Percentiles rank a stretch among this genome's conserved stretches.
Evolutionary conservation across 495 filamentous ascomycete genomes (phyloP).

Genomic region (Bathelium albidoporum): DNA sequence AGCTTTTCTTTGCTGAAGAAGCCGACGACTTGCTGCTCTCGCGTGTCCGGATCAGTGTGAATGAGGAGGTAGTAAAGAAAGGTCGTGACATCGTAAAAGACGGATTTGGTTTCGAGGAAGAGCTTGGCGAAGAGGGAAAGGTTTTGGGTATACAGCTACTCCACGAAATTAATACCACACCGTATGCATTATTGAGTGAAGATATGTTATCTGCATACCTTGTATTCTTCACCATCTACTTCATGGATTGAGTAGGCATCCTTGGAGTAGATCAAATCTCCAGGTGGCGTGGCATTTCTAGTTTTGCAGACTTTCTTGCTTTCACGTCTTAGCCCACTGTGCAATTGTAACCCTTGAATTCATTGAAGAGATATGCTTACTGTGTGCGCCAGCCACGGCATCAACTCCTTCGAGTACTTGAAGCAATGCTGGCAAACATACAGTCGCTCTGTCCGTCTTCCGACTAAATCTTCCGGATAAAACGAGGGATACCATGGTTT

Average conservation of each 20-base stretch:
- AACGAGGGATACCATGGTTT: slow-evolving; percentile 39
- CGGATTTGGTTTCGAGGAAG: slow-evolving; percentile 94
- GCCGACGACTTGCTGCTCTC: slow-evolving; percentile 55
- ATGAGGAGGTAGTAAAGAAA: slow-evolving; percentile 93
- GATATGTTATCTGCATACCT: slow-evolving; percentile 37
- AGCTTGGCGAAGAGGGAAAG: slow-evolving; percentile 95
- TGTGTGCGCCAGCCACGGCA: slow-evolving; percentile 46
- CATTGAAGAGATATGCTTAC: slow-evolving; percentile 26
- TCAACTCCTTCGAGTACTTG: slow-evolving; percentile 70
- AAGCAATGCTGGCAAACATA: slow-evolving; percentile 93
- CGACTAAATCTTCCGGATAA: slow-evolving; percentile 36
- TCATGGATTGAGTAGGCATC: slow-evolving; percentile 68
- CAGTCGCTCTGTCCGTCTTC: slow-evolving; percentile 42
- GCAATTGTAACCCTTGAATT: slow-evolving; percentile 13
- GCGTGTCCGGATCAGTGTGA: slow-evolving; percentile 41
- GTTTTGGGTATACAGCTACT: slow-evolving; percentile 83
- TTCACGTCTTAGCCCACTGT: slow-evolving; percentile 20
- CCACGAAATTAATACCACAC: not conserved
- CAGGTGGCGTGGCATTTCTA: slow-evolving; percentile 30
- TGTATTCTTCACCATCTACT: slow-evolving; percentile 77
- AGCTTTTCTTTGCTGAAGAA: slow-evolving; percentile 99
- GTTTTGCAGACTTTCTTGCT: slow-evolving; percentile 32
- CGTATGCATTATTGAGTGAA: not conserved
- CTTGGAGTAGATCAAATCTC: slow-evolving; percentile 44
- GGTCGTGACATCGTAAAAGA: slow-evolving; percentile 91